Conservation (phyloP, 371 early-diverging fungal genomes). For the Actinomortierella wolfii region DNA sequence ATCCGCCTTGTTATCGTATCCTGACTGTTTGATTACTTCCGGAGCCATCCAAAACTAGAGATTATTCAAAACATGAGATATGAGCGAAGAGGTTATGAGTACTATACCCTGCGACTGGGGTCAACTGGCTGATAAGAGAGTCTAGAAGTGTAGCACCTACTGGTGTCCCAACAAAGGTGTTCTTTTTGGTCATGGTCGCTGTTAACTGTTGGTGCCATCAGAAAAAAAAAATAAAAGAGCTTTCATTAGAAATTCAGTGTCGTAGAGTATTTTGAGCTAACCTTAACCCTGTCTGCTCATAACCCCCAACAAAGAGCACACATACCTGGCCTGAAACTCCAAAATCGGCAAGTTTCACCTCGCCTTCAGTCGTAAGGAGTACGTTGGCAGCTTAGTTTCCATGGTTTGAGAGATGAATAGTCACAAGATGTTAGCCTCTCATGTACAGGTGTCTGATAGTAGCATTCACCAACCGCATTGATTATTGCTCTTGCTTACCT, state of each 20-base stretch:
- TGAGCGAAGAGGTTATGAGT: no score
- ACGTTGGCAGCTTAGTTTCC: conserved; percentile 83
- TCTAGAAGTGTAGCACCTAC: conserved; percentile 48
- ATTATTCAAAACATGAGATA: conserved; percentile 3
- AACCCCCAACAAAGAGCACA: background rate
- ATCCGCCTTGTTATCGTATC: conserved; percentile 97
- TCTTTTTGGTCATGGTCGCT: conserved; percentile 91
- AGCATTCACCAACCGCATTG: conserved; percentile 1
- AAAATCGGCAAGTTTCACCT: conserved; percentile 97
- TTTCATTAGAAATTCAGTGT: background rate
- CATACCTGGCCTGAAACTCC: conserved; percentile 93
- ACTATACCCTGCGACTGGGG: background rate
- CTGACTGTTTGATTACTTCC: conserved; percentile 95
- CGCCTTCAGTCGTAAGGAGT: conserved; percentile 76
- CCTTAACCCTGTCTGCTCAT: background rate
- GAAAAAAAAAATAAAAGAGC: background rate
- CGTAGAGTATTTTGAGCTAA: background rate
- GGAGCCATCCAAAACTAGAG: conserved; percentile 97
- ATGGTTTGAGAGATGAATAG: background rate
- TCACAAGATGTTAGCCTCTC: background rate
- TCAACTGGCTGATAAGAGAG: background rate
- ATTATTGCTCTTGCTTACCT: conserved; percentile 48
- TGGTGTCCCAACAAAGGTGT: conserved; percentile 99
- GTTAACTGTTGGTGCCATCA: conserved; percentile 63
- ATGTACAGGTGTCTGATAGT: no score